Evolutionary conservation across 2,329 filamentous ascomycete genomes (phyloP), one percentile per base, ranked within the genome.

Genomic region (Didymella pinodella): DNA sequence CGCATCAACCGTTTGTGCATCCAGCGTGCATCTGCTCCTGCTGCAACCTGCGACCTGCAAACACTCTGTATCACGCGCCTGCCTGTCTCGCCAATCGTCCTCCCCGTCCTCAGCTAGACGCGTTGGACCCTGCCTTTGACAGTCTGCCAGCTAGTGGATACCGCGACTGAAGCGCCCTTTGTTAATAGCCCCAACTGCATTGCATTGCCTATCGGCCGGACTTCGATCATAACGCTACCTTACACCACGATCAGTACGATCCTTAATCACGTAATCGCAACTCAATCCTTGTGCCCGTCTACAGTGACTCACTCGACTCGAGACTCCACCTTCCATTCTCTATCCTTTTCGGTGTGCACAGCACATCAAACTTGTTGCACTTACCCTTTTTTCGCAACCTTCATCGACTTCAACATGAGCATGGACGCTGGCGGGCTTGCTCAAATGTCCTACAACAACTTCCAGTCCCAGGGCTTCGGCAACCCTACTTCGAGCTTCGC

Each of bases 381-480:
- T 72, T 70, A 72, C 65, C 54, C 68, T 70, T 70, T 71, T 63
- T 70, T 56, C 64, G 53, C 63, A 62, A 65, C 61, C 62, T 59
- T 65, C 67, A 57, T 63, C 65, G 62, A 66, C 57, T 62, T 63
- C 66, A 72, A 59, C 62, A 77, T 81, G 82, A 84, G 82, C 80
- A 89, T 96, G 90, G 90, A 97, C 94, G 89, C 94, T 87, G 94
- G 94, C 86, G 92, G 93, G 95, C 92, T 97, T 84, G 90, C 93
- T 95, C 93, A 96, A 86, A 98, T 98, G 94, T 91, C 92, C 83
- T 94, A 92, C 84, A 91, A 89, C 84, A 86, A 89, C 75, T 75
- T 75, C 65, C 73, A 90, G 78, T 83, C 86, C 75, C 86, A 86
- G 71, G 89, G 87, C 70, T 84, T 97, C 70, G 87, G 88, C 74